Evolutionary conservation across 2,329 filamentous ascomycete genomes (phyloP).

Genomic region (Fusarium zealandicum): DNA sequence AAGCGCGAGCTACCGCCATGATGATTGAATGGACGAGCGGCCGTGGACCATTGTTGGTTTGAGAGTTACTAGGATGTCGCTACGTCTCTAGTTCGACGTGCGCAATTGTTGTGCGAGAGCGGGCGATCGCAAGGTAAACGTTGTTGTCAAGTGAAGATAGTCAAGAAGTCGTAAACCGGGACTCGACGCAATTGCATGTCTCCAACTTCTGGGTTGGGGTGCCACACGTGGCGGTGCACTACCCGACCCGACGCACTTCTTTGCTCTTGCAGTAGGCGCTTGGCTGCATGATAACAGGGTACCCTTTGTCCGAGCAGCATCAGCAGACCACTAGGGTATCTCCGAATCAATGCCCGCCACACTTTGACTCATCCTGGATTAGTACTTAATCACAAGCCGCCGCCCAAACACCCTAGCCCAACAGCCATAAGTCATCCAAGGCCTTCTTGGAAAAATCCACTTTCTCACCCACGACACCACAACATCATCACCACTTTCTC

Average conservation of each 20-base stretch:
- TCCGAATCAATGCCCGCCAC: conserved; percentile 14
- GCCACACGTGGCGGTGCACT: conserved; percentile 23
- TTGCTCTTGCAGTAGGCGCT: neutral
- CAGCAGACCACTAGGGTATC: neutral
- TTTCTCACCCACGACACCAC: conserved; percentile 37
- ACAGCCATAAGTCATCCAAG: conserved; percentile 24
- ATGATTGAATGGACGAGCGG: conserved; percentile 7
- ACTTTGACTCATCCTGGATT: conserved; percentile 26
- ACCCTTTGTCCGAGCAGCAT: neutral
- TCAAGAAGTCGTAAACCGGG: neutral
- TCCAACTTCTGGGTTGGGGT: neutral
- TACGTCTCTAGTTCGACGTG: neutral
- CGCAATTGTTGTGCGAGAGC: neutral
- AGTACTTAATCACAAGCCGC: conserved; percentile 19
- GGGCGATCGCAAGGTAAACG: neutral
- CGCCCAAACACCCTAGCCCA: conserved; percentile 19
- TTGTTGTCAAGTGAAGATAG: neutral
- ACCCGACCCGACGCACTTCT: no score
- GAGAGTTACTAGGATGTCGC: neutral
- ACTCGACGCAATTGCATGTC: neutral
- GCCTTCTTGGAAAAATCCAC: conserved; percentile 39
- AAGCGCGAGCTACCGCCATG: conserved; percentile 39
- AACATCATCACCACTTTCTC: conserved; percentile 34
- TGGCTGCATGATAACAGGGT: conserved; percentile 16
- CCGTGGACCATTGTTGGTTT: conserved; percentile 25